Conservation (phyloP, 345 rosid genomes). For the Hypericum perforatum region DNA sequence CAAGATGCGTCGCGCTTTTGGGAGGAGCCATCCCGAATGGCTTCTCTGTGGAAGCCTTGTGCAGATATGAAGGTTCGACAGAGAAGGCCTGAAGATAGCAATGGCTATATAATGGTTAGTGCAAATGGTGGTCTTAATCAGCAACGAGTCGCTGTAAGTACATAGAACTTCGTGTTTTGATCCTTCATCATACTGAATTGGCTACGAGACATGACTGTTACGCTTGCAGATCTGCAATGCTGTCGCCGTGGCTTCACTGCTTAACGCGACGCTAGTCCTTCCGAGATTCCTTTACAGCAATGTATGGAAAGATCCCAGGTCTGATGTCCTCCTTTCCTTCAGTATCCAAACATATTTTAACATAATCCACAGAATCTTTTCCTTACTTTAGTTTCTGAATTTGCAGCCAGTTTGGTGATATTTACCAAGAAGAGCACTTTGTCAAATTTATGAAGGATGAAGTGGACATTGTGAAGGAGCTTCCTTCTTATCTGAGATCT, state of each 20-base stretch:
- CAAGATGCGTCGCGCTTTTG: constrained; percentile 36
- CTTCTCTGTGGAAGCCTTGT: constrained; percentile 75
- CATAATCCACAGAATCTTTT: constrained; percentile 3
- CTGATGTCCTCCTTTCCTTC: constrained; percentile 11
- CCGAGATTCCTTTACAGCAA: constrained; percentile 91
- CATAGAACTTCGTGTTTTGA: constrained; percentile 2
- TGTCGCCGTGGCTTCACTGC: constrained; percentile 66
- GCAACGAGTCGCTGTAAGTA: constrained; percentile 89
- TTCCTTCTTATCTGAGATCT: constrained; percentile 51
- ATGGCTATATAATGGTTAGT: constrained; percentile 72
- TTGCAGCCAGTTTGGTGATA: constrained; percentile 81
- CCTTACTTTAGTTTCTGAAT: constrained; percentile 9
- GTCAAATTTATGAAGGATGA: constrained; percentile 50
- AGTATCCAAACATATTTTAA: no score
- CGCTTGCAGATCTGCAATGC: constrained; percentile 68
- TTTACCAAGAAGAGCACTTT: constrained; percentile 67
- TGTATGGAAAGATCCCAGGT: constrained; percentile 99
- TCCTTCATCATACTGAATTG: constrained; percentile 2
- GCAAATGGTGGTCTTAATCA: constrained; percentile 96
- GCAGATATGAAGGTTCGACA: constrained; percentile 32
- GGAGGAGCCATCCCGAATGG: constrained; percentile 44
- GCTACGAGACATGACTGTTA: constrained; percentile 6
- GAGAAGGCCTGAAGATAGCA: constrained; percentile 27
- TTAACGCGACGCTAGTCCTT: constrained; percentile 65
- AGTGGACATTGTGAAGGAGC: constrained; percentile 56